Evolutionary conservation across 305 asterid genomes (phyloP).

Genomic region (Fraxinus nigra): DNA sequence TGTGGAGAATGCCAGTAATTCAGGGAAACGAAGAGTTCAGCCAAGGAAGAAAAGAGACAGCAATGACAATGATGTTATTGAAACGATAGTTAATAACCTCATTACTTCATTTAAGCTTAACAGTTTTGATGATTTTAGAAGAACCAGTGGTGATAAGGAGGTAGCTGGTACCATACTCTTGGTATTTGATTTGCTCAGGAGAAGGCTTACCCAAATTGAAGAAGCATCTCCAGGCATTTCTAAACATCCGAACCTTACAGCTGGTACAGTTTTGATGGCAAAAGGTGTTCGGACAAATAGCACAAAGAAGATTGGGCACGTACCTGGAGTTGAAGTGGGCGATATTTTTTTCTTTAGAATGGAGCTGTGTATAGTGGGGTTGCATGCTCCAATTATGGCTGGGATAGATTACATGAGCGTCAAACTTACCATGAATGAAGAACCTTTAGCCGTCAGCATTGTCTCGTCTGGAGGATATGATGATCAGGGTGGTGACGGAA

Average conservation of each 20-base stretch:
- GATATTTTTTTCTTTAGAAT: neutral
- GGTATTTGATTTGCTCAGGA: constrained; percentile 38
- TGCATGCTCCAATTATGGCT: neutral
- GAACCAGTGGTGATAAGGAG: constrained; percentile 47
- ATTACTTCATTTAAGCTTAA: constrained; percentile 42
- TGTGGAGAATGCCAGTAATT: constrained; percentile 42
- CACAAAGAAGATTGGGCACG: neutral
- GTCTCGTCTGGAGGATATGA: constrained; percentile 54
- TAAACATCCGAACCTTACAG: neutral
- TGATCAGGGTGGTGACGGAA: constrained; percentile 48
- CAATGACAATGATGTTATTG: constrained; percentile 42
- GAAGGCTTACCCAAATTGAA: constrained; percentile 38
- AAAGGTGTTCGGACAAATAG: neutral
- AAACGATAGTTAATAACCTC: constrained; percentile 40
- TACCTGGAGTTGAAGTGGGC: neutral
- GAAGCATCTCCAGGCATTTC: constrained; percentile 19
- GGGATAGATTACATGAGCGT: neutral
- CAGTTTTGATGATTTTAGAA: constrained; percentile 47
- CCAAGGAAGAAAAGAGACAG: constrained; percentile 37
- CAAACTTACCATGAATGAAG: neutral
- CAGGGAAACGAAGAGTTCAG: constrained; percentile 46
- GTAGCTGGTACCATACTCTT: constrained; percentile 31
- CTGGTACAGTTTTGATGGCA: neutral
- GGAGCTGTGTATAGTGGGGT: neutral
- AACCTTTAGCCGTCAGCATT: constrained; percentile 38